These are phyloP conservation scores for Fusarium sp. DNA, from an alignment of 2,329 filamentous ascomycete genomes.

Conservation along the genomic window DNA sequence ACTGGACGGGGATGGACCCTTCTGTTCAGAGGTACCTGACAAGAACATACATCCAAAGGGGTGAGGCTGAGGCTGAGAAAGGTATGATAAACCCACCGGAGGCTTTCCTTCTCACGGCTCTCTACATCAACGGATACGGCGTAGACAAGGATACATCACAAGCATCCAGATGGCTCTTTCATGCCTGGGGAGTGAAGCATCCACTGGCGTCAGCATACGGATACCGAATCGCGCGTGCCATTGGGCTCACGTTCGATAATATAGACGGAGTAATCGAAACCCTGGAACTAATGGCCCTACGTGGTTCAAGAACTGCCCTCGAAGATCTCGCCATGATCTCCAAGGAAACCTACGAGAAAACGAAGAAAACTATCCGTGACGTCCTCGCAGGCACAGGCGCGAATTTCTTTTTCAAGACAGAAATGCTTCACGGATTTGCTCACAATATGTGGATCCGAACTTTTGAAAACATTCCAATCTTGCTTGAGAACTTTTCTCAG, in stretches of 20 bases:
- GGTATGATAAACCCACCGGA: neutral
- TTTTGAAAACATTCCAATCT: neutral
- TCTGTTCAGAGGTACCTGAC: neutral
- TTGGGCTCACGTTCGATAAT: neutral
- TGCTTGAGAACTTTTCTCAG: neutral
- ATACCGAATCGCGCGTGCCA: neutral
- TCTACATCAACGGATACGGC: neutral
- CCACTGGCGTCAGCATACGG: neutral
- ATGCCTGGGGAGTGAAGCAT: neutral
- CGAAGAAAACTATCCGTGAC: neutral
- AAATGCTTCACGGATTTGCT: neutral
- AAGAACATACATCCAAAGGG: neutral
- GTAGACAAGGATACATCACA: neutral
- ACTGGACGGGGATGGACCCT: neutral
- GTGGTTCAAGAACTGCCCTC: neutral
- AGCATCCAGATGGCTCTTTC: neutral
- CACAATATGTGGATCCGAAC: neutral
- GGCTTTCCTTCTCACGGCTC: neutral
- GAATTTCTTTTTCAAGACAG: neutral
- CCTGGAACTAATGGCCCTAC: neutral
- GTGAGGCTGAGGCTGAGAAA: neutral
- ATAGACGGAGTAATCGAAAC: neutral
- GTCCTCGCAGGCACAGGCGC: neutral
- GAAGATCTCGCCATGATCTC: neutral
- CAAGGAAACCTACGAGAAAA: neutral